phyloP scores from a whole-genome alignment of 1,284 basidiomycete genomes.

The Athelia psychrophila region DNA sequence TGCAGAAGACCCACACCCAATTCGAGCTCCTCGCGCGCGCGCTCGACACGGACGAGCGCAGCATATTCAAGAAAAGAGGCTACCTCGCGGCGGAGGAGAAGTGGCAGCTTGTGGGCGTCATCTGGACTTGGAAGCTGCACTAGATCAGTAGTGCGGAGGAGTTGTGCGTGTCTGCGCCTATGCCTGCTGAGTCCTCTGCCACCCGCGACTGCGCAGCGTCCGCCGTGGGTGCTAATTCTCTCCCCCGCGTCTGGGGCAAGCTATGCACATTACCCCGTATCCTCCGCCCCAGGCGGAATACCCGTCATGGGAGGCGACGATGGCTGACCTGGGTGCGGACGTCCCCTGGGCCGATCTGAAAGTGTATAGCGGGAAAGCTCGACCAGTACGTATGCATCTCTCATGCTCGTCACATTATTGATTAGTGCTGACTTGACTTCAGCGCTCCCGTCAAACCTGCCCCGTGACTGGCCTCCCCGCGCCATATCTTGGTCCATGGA shows the following conservation, averaged over 20 bases:
- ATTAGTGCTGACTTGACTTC: slow-evolving; percentile 5
- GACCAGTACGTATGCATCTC: slow-evolving; percentile 58
- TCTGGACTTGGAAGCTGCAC: slow-evolving; percentile 62
- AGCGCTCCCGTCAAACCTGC: slow-evolving; percentile 64
- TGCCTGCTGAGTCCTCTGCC: slow-evolving; percentile 28
- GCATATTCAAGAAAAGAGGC: slow-evolving; percentile 73
- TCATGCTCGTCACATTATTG: slow-evolving; percentile 2
- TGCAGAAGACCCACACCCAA: slow-evolving; percentile 60
- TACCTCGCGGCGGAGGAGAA: slow-evolving; percentile 81
- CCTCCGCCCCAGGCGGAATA: too few relatives aligned
- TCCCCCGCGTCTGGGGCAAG: slow-evolving; percentile 1
- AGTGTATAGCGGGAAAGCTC: slow-evolving; percentile 56
- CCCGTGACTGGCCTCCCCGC: slow-evolving; percentile 63
- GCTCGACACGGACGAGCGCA: slow-evolving; percentile 82
- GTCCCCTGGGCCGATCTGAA: slow-evolving; percentile 67
- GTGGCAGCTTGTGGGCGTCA: slow-evolving; percentile 60
- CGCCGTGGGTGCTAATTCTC: not conserved
- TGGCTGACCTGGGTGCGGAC: slow-evolving; percentile 72
- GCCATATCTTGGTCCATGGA: slow-evolving; percentile 72
- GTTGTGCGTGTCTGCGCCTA: slow-evolving; percentile 34
- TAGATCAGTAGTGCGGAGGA: slow-evolving; percentile 71
- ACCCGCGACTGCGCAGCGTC: too few relatives aligned
- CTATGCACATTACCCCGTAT: too few relatives aligned
- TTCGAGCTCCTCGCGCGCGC: slow-evolving; percentile 79
- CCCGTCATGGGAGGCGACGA: slow-evolving; percentile 67